Evolutionary conservation across 176 grass and related monocot species (phyloP).

Genomic region (Oryza glaberrima): DNA sequence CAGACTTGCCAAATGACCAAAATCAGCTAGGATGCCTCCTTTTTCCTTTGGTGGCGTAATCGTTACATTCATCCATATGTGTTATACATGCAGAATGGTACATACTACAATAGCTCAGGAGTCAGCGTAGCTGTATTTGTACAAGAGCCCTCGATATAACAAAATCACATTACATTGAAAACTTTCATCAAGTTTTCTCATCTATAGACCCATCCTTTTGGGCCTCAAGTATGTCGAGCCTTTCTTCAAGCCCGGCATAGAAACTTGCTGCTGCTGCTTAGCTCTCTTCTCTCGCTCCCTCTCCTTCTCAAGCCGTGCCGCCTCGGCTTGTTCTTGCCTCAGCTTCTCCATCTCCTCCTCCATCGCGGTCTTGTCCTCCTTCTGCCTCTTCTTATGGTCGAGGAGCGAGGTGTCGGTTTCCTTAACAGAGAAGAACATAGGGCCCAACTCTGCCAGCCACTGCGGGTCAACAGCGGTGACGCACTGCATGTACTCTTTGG

Average conservation of each 20-base stretch:
- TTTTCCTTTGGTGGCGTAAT: not conserved
- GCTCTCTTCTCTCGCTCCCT: slow-evolving; percentile 77
- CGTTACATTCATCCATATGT: slow-evolving; percentile 25
- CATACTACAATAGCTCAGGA: slow-evolving; percentile 17
- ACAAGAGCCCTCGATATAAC: slow-evolving; percentile 18
- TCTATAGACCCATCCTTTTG: slow-evolving; percentile 77
- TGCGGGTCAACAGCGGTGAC: slow-evolving; percentile 91
- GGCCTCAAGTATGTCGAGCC: slow-evolving; percentile 77
- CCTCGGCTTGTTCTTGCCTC: slow-evolving; percentile 79
- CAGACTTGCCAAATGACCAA: not conserved
- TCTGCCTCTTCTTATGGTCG: slow-evolving; percentile 91
- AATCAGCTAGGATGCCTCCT: not conserved
- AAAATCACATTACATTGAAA: slow-evolving; percentile 25
- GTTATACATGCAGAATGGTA: slow-evolving; percentile 14
- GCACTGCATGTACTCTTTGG: slow-evolving; percentile 99
- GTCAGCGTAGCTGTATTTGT: slow-evolving; percentile 29
- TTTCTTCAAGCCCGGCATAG: slow-evolving; percentile 92
- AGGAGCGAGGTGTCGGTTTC: slow-evolving; percentile 85
- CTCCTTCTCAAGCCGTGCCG: slow-evolving; percentile 51
- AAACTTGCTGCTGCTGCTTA: slow-evolving; percentile 84
- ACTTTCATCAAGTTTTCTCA: slow-evolving; percentile 4
- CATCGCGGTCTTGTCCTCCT: slow-evolving; percentile 88
- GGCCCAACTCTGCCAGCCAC: slow-evolving; percentile 91
- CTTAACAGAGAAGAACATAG: slow-evolving; percentile 98
- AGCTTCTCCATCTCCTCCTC: slow-evolving; percentile 98